Evolutionary conservation across 1,139 yeast genomes (phyloP).

Genomic region (Blastobotrys ciferrii): DNA sequence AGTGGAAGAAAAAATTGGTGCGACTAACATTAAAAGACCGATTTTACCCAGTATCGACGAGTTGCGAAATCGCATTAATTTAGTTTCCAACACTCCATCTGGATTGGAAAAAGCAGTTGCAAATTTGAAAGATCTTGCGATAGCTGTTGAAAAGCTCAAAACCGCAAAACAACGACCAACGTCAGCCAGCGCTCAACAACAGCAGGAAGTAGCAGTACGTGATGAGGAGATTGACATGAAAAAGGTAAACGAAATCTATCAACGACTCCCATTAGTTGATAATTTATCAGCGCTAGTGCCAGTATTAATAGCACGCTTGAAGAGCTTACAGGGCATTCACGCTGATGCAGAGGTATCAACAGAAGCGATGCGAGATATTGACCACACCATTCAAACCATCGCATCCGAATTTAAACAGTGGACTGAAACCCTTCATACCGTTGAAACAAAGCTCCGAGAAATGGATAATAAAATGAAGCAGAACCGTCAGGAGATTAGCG

Average conservation of each 20-base stretch:
- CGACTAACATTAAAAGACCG: slow-evolving; percentile 9
- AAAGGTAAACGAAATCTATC: slow-evolving; percentile 43
- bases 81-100: slow-evolving; percentile 21
- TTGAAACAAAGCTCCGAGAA: slow-evolving; percentile 43
- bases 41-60: slow-evolving; percentile 15
- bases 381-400: slow-evolving; percentile 39
- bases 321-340: slow-evolving; percentile 48
- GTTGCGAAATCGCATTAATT: slow-evolving; percentile 19
- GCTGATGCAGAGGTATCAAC: slow-evolving; percentile 54
- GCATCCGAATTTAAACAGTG: slow-evolving; percentile 42
- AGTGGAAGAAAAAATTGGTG: slow-evolving; percentile 20
- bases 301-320: slow-evolving; percentile 43
- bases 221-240: slow-evolving; percentile 11
- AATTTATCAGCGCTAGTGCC: slow-evolving; percentile 43
- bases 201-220: background rate
- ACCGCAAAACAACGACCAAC: slow-evolving; percentile 12
- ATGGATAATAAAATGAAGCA: slow-evolving; percentile 28
- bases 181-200: background rate
- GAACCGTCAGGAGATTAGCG: slow-evolving; percentile 21
- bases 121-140: slow-evolving; percentile 18
- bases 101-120: slow-evolving; percentile 18
- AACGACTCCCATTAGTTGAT: slow-evolving; percentile 42
- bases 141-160: slow-evolving; percentile 13
- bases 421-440: slow-evolving; percentile 41
- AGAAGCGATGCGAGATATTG: slow-evolving; percentile 49